Base-by-base conservation (phyloP, 345 rosid genomes). In the Stellera chamaejasme region DNA sequence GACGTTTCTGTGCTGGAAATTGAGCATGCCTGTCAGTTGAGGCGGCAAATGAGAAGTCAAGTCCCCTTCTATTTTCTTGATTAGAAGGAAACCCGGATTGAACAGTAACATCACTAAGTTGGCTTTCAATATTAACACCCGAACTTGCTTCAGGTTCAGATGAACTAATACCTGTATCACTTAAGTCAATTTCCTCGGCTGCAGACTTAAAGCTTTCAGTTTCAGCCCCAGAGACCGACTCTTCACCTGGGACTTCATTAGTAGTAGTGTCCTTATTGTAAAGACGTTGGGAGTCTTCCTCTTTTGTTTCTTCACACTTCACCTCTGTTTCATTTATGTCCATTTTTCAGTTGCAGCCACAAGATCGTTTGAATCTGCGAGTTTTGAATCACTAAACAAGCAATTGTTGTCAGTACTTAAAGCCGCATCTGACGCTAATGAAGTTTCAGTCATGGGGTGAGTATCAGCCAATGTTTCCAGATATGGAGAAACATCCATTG, bases 161-260 rank as follows among this genome's bases (percentile, higher is more conserved):
- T 63, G 90, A 80, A 48, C 69, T 66, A 55, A 49, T 71, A 50
- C 66, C 61, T 53, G 68, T 62, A 64, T 84, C 94, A 62, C 66
- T 67, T 45, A 67, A 65, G 54, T 83, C 87, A 66, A 85, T 80
- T 72, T 83, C 97, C 73, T 93, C 97, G 27, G 77, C 73, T 59
- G 88, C 97, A 42, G 97, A 75, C 71, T 77, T 82, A 69, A 82
- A 87, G 80, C 99, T 90, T 75, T 90, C 96, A 43, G 96, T 80
- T 65, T 90, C 97, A 65, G 80, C 77, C 60, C 79, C 90, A 16
- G 95, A 83, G 54, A 75, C 27, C 55, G 78, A 75, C 25, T 73
- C 87, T 25, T 78, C 85, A 32, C 48, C 69, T 50, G 72, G 60
- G 54, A 58, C 78, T 64, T 78, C 87, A 60, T 55, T 50, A 60